Base-by-base conservation (phyloP, 805 yeast species). In the Schizosaccharomyces pombe region DNA sequence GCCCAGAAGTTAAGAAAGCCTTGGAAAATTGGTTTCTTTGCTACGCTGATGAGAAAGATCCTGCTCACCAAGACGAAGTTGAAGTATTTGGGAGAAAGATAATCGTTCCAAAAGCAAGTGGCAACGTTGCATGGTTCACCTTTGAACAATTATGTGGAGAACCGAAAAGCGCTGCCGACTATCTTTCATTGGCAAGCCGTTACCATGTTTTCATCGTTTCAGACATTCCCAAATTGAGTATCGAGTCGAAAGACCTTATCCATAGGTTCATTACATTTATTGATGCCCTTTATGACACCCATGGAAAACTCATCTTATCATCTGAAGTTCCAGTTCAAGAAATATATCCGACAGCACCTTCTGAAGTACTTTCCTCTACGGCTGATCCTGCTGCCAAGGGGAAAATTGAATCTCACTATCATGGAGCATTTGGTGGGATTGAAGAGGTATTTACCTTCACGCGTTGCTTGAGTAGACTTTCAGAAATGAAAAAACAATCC, bases 371-470 rank as follows among this genome's bases (percentile, higher is more conserved):
- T 8, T 14, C 37, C 12, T 9, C 14, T 8, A 9, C 14, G 8
- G 8, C 37, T 32, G n/a, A n/a, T n/a, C 37, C 37, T 14, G 8
- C 37, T 8, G 37, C 37, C 8, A 32, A 32, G 37, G 8, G 8
- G 12, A 32, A 32, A 32, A n/a, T n/a, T 37, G 49, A 43, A 43
- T 22, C 30, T 12, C 19, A 43, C 11, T 43, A 43, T 22, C 49
- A 43, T 24, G 49, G 49, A 6, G 11, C 19, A 57, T 89, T 91
- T 69, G 84, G 83, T 4, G 75, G 91, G 43, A 97, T 86, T 66
- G 98, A 89, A 66, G 98, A 89, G 68, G 76, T 81, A 65, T 91
- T 89, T 70, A 98, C 98, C 22, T 89, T 89, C 71, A 95, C 95
- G 0, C 75, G 98, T 63, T 96, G 97, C 0, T 71, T 89, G 56